Evolutionary conservation across 257 asterid genomes (phyloP).

Genomic region (Solanum sitiens): DNA sequence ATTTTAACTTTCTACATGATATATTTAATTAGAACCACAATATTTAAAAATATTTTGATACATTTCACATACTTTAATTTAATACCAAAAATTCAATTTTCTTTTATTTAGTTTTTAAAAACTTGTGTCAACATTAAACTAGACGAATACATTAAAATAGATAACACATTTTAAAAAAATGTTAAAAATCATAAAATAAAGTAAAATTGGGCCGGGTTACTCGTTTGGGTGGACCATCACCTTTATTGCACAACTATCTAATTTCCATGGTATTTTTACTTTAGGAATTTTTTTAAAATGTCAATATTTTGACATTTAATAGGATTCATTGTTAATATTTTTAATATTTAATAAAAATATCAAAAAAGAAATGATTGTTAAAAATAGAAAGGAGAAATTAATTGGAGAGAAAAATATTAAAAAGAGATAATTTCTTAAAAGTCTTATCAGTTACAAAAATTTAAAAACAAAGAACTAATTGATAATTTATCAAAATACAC

Average conservation of each 20-base stretch:
- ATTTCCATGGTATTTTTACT: not conserved
- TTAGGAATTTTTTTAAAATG: too few relatives aligned
- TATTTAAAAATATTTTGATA: not conserved
- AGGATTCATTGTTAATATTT: too few relatives aligned
- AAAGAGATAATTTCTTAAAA: too few relatives aligned
- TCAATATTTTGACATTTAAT: too few relatives aligned
- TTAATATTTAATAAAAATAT: too few relatives aligned
- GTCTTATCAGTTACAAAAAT: too few relatives aligned
- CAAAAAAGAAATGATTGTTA: too few relatives aligned
- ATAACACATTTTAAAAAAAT: rapidly evolving
- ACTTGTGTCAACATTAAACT: not conserved
- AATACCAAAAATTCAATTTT: not conserved
- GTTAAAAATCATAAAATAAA: not conserved
- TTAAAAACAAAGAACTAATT: too few relatives aligned
- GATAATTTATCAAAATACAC: too few relatives aligned
- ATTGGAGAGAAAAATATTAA: too few relatives aligned
- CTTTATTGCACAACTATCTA: not conserved
- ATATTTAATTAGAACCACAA: not conserved
- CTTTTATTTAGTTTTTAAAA: not conserved
- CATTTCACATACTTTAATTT: not conserved
- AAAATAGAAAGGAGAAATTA: too few relatives aligned
- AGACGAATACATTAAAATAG: not conserved
- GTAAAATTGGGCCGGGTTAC: not conserved
- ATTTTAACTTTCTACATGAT: not conserved
- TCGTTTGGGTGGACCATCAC: not conserved